Conservation (phyloP, 2,329 filamentous ascomycete genomes). For the Claviceps sp. region DNA sequence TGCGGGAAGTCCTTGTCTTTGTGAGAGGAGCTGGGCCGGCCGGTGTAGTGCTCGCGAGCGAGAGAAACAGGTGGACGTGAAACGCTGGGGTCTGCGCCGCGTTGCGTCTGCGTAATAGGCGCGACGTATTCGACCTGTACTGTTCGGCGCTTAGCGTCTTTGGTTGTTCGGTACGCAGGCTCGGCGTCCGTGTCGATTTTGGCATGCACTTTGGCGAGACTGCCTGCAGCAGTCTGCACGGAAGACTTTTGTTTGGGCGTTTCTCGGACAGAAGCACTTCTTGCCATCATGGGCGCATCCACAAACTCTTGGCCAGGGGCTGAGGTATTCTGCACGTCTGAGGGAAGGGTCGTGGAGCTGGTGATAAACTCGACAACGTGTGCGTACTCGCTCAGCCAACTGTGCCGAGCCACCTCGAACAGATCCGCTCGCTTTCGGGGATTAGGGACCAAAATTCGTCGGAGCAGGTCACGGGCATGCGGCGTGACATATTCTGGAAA, state of each 20-base stretch:
- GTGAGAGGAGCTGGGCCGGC: slow-evolving; percentile 18
- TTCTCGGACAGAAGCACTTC: slow-evolving; percentile 87
- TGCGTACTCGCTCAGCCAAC: slow-evolving; percentile 96
- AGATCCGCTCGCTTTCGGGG: slow-evolving; percentile 88
- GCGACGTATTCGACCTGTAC: slow-evolving; percentile 97
- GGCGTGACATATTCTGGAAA: slow-evolving; percentile 99
- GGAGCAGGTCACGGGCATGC: slow-evolving; percentile 81
- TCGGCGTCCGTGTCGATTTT: slow-evolving; percentile 57
- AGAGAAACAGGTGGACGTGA: slow-evolving; percentile 14
- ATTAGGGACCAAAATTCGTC: slow-evolving; percentile 88
- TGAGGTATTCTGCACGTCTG: slow-evolving; percentile 72
- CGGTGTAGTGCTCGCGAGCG: slow-evolving; percentile 29
- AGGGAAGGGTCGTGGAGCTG: slow-evolving; percentile 78
- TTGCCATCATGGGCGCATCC: slow-evolving; percentile 52
- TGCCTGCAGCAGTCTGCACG: slow-evolving; percentile 38
- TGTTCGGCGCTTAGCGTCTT: slow-evolving; percentile 83
- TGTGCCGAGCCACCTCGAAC: slow-evolving; percentile 94
- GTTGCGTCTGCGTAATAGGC: slow-evolving; percentile 71
- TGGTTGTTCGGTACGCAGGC: slow-evolving; percentile 44
- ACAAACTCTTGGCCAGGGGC: slow-evolving; percentile 41
- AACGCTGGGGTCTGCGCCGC: slow-evolving; percentile 35
- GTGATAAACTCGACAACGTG: slow-evolving; percentile 95
- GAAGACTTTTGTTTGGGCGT: slow-evolving; percentile 54
- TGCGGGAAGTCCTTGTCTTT: slow-evolving; percentile 46
- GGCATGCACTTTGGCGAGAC: slow-evolving; percentile 59